phyloP scores from a whole-genome alignment of 2,329 filamentous ascomycete genomes.

The Neodidymelliopsis sp. region DNA sequence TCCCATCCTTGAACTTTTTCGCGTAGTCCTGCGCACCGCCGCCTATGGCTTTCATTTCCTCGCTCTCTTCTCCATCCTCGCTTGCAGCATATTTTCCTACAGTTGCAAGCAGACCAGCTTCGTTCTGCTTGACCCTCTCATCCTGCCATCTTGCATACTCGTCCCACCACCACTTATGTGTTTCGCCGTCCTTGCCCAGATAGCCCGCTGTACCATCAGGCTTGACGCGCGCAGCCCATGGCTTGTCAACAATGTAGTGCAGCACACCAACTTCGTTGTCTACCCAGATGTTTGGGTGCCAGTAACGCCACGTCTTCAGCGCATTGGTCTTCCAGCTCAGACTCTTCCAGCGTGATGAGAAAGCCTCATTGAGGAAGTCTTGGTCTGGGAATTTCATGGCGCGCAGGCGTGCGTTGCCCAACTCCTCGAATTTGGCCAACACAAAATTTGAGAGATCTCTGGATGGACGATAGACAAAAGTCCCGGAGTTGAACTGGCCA shows the following conservation, averaged over 20 bases:
- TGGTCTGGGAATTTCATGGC: conserved; percentile 62
- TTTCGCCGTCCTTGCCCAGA: conserved; percentile 59
- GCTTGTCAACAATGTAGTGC: conserved; percentile 65
- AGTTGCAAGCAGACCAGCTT: conserved; percentile 25
- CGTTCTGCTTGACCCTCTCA: conserved; percentile 32
- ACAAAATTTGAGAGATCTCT: conserved; percentile 51
- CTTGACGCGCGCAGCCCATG: conserved; percentile 57
- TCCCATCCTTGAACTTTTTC: conserved; percentile 33
- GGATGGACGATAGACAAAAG: conserved; percentile 60
- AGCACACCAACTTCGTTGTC: conserved; percentile 58
- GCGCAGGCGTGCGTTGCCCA: conserved; percentile 44
- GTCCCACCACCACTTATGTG: conserved; percentile 63
- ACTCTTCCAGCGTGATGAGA: conserved; percentile 53
- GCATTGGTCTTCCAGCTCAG: conserved; percentile 62
- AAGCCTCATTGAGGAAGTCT: conserved; percentile 61
- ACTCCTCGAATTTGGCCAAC: conserved; percentile 50
- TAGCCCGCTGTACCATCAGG: conserved; percentile 56
- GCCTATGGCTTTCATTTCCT: conserved; percentile 43
- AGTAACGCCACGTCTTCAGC: conserved; percentile 62
- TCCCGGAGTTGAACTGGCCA: conserved; percentile 59
- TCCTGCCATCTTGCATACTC: conserved; percentile 53
- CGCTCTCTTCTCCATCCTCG: conserved; percentile 27
- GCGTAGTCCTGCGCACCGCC: conserved; percentile 43
- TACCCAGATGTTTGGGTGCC: conserved; percentile 60
- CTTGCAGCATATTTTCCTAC: conserved; percentile 37